These are phyloP conservation scores for Lithospermum erythrorhizon DNA, from an alignment of 257 asterid genomes.

Conservation along the genomic window DNA sequence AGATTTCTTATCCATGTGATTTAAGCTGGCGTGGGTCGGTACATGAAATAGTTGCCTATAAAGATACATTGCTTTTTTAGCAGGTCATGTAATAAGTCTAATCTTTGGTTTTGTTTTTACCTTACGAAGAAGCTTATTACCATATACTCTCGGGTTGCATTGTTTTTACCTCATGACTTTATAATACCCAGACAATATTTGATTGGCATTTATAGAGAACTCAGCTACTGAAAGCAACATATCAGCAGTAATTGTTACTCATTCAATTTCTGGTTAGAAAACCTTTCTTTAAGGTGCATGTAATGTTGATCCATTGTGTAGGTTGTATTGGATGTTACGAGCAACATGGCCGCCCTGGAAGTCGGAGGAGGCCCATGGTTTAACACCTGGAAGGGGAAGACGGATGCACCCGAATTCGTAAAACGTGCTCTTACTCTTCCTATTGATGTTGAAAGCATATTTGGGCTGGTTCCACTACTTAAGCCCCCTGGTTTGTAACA, in stretches of 20 bases:
- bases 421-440: slow-evolving; percentile 48
- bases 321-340: slow-evolving; percentile 77
- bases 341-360: slow-evolving; percentile 91
- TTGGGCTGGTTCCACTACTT: slow-evolving; percentile 49
- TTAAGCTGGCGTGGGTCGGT: too few species aligned
- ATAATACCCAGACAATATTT: too few species aligned
- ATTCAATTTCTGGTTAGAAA: too few species aligned
- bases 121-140: too few species aligned
- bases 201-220: neutral
- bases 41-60: too few species aligned
- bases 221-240: neutral
- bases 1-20: neutral
- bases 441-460: slow-evolving; percentile 55
- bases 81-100: too few species aligned
- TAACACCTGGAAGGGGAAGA: slow-evolving; percentile 68
- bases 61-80: too few species aligned
- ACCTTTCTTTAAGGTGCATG: neutral
- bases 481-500: slow-evolving; percentile 87
- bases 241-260: too few species aligned
- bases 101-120: too few species aligned
- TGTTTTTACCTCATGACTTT: too few species aligned
- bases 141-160: too few species aligned
- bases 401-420: slow-evolving; percentile 47
- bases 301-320: slow-evolving; percentile 10
- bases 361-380: slow-evolving; percentile 99